phyloP scores from a whole-genome alignment of 768 basidiomycete species.

The Postia placenta region DNA sequence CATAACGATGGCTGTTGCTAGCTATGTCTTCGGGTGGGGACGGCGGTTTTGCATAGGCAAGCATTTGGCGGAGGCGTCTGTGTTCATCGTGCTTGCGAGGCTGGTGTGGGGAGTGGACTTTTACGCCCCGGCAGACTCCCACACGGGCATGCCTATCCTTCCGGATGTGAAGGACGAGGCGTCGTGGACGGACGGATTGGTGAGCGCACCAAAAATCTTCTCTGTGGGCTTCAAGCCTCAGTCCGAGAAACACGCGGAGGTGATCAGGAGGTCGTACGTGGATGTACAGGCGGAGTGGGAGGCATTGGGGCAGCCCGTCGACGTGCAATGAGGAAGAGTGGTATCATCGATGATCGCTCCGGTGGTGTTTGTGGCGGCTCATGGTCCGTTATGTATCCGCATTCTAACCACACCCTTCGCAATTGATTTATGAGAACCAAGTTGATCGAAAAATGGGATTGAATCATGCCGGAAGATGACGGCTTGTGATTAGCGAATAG shows the following conservation, averaged over 20 bases:
- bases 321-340: slow-evolving; percentile 2
- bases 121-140: neutral
- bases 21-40: slow-evolving; percentile 16
- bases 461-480: no score
- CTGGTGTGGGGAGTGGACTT: slow-evolving; percentile 5
- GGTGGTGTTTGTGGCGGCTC: no score
- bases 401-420: no score
- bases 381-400: no score
- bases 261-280: neutral
- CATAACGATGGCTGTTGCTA: neutral
- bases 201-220: neutral
- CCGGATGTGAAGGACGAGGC: neutral
- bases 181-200: no score
- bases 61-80: slow-evolving; percentile 11
- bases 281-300: slow-evolving; percentile 3
- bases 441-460: no score
- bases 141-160: neutral
- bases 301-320: neutral
- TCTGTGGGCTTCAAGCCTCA: neutral
- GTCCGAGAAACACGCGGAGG: neutral
- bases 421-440: no score
- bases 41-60: slow-evolving; percentile 14
- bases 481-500: no score
- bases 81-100: slow-evolving; percentile 11
- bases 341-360: no score